Evolutionary conservation across 2,329 filamentous ascomycete species (phyloP), one percentile per base, ranked within the genome.

Genomic region (Cercospora sp.): DNA sequence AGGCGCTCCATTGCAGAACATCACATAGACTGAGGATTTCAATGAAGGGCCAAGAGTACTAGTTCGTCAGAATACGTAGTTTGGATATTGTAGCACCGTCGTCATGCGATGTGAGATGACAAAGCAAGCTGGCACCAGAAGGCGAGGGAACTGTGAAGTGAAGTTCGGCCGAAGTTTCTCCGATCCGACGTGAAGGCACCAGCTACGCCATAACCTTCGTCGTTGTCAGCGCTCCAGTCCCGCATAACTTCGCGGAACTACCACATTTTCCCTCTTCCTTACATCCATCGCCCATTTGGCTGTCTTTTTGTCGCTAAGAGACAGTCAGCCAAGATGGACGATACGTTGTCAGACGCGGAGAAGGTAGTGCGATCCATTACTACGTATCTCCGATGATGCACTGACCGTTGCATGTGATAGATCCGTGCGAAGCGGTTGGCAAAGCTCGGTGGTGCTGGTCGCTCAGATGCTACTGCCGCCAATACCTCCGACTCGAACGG

Each of bases 371-470:
- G 59, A 26, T 32, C 61, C n/a, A 51, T 70, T n/a, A 12, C 63
- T 18, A 30, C 18, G 28, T 26, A 59, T 32, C 2, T 43, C 30
- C 32, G 24, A 32, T 51, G 32, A 30, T 55, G 55, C 24, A 66
- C 61, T 49, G 26, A 62, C 34, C 45, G 57, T 58, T 58, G 61
- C 69, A 70, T 59, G 45, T 61, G 32, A 61, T 75, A 90, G 88
- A 90, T 90, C 78, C 87, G 88, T 74, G 87, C 85, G 76, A 90
- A 90, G 81, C 87, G 88, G 64, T 83, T 90, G 61, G 88, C 88
- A 66, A 90, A 89, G 79, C 82, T 90, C 55, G 85, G 84, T 49
- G 83, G 81, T 34, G 63, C 57, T 63, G 74, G 65, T 76, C 74
- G 74, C 73, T 63, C 74, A 68, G 73, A 61, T 28, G 40, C 70